Evolutionary conservation across 2,329 filamentous ascomycete species (phyloP).

Genomic region (Aspergillus fumigatus): DNA sequence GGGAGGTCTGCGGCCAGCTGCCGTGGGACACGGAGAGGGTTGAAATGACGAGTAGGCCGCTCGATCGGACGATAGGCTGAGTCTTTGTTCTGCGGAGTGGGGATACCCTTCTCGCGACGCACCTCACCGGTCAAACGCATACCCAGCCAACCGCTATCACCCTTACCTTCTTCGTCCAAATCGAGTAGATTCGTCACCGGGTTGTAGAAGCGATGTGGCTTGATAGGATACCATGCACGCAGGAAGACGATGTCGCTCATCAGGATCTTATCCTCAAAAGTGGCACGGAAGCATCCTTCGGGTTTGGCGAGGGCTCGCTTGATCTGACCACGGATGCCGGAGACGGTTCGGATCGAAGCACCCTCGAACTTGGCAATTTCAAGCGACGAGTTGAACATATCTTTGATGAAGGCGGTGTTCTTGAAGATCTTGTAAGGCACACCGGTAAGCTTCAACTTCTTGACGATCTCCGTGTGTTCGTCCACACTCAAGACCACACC

Average conservation of each 20-base stretch:
- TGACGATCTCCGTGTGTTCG: conserved; percentile 94
- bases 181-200: conserved; percentile 88
- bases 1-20: conserved; percentile 71
- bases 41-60: conserved; percentile 66
- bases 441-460: conserved; percentile 96
- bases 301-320: conserved; percentile 91
- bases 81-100: conserved; percentile 77
- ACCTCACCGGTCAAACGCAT: conserved; percentile 96
- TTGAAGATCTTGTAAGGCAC: conserved; percentile 97
- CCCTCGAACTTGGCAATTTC: conserved; percentile 99
- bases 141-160: conserved; percentile 62
- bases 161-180: conserved; percentile 30
- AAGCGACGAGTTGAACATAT: conserved; percentile 91
- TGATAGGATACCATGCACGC: conserved; percentile 93
- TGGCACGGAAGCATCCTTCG: conserved; percentile 92
- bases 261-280: conserved; percentile 97
- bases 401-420: conserved; percentile 97
- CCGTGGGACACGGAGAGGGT: conserved; percentile 52
- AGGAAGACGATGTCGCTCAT: conserved; percentile 96
- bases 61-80: conserved; percentile 71
- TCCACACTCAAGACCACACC: conserved; percentile 92
- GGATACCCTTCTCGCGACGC: conserved; percentile 67
- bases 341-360: conserved; percentile 91
- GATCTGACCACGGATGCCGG: conserved; percentile 92
- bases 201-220: conserved; percentile 95